These are phyloP conservation scores for Ceratobasidium sp. DNA, from an alignment of 1,284 basidiomycete species.

Conservation along the genomic window DNA sequence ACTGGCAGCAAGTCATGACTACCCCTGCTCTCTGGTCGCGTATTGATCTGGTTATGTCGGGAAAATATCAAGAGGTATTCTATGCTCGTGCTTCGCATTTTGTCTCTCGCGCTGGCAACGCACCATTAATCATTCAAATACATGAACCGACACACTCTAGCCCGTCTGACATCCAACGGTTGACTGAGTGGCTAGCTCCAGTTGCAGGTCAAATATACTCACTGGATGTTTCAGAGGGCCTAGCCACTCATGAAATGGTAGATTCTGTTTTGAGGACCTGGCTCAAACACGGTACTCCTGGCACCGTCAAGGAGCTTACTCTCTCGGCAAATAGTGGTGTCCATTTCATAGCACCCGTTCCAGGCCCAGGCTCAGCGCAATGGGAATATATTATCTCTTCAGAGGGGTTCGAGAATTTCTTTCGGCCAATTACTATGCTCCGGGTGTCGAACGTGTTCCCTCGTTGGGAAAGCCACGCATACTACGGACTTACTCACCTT, in stretches of 20 bases:
- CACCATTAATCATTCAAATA: not conserved
- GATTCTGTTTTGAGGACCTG: not conserved
- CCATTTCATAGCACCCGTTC: not conserved
- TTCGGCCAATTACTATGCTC: not conserved
- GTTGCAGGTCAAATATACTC: not conserved
- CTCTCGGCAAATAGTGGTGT: too few species aligned
- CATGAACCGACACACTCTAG: not conserved
- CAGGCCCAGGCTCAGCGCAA: not conserved
- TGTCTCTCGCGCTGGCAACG: not conserved
- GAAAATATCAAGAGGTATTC: not conserved
- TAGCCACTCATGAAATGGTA: not conserved
- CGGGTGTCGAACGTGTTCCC: not conserved
- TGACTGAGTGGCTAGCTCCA: not conserved
- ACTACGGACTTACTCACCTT: not conserved
- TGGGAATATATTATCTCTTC: not conserved
- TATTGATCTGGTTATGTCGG: not conserved
- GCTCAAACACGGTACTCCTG: slow-evolving; percentile 7
- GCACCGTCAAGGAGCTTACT: not conserved
- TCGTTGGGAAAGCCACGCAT: not conserved
- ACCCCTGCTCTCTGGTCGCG: slow-evolving; percentile 11
- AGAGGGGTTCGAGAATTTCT: not conserved
- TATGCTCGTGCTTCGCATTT: not conserved
- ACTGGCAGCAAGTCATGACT: not conserved
- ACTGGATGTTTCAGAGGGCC: not conserved
- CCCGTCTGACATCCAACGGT: not conserved